Percentiles rank a stretch among this genome's conserved stretches.
phyloP scores from a whole-genome alignment of 768 basidiomycete genomes.

The Lactifluus piperatus region DNA sequence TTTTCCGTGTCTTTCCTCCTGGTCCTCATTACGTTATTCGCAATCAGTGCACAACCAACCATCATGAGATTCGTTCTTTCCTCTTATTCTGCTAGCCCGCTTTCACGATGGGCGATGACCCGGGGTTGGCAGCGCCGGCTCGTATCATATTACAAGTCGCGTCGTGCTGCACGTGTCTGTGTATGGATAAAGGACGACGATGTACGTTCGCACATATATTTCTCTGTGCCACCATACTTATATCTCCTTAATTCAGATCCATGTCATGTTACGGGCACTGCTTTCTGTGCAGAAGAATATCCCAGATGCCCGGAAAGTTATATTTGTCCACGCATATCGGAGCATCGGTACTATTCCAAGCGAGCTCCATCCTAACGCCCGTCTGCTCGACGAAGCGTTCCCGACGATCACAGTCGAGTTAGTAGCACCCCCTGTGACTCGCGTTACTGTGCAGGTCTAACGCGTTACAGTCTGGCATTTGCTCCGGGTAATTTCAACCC shows the following conservation, averaged over 20 bases:
- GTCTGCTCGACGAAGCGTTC: slow-evolving; percentile 20
- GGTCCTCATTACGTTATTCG: slow-evolving; percentile 5
- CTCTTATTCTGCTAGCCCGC: slow-evolving; percentile 6
- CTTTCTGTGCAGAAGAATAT: slow-evolving; percentile 17
- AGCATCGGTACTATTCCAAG: slow-evolving; percentile 15
- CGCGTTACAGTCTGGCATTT: slow-evolving; percentile 11
- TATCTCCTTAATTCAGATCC: slow-evolving; percentile 6
- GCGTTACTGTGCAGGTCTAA: neutral
- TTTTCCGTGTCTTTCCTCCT: slow-evolving; percentile 13
- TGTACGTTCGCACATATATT: neutral
- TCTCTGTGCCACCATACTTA: neutral
- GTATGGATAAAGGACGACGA: slow-evolving; percentile 21
- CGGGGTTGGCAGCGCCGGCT: slow-evolving; percentile 3
- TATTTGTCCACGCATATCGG: slow-evolving; percentile 18
- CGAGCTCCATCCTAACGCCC: slow-evolving; percentile 20
- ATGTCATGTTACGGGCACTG: slow-evolving; percentile 18
- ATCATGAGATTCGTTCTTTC: slow-evolving; percentile 5
- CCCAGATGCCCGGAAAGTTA: slow-evolving; percentile 16
- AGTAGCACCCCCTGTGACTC: neutral
- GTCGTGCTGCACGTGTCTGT: slow-evolving; percentile 14
- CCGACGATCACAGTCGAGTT: slow-evolving; percentile 20
- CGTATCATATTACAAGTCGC: slow-evolving; percentile 11
- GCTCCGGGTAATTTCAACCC: slow-evolving; percentile 13
- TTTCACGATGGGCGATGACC: slow-evolving; percentile 4
- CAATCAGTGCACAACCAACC: slow-evolving; percentile 11